A percentile compares a stretch with the other conserved stretches of the same genome.
These are phyloP conservation scores for Stemphylium lycopersici DNA, from an alignment of 2,329 filamentous ascomycete genomes.

Conservation along the genomic window DNA sequence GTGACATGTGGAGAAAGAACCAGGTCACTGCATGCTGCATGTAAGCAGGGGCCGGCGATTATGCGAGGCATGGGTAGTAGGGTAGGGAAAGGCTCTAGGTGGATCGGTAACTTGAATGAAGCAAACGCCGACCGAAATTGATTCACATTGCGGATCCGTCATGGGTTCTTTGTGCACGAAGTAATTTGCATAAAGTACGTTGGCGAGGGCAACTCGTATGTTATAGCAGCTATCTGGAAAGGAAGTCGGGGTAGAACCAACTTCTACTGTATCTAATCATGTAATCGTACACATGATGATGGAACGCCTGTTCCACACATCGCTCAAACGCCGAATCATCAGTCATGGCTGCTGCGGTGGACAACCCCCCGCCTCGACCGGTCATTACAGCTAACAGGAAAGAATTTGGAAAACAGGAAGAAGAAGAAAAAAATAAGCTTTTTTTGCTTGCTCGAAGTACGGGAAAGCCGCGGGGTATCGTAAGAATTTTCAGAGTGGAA, in stretches of 20 bases:
- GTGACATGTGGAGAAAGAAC: too few species aligned
- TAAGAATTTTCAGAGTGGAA: conserved; percentile 10
- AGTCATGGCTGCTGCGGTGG: conserved; percentile 1
- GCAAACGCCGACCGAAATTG: too few species aligned
- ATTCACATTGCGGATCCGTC: too few species aligned
- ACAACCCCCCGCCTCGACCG: not conserved
- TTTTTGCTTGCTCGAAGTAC: conserved; percentile 14
- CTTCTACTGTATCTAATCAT: not conserved
- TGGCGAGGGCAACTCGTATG: not conserved
- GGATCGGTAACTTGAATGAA: too few species aligned
- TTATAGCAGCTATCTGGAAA: not conserved
- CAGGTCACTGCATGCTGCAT: too few species aligned
- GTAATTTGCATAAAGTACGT: not conserved
- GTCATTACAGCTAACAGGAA: not conserved
- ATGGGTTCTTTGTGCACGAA: too few species aligned
- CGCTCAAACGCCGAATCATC: conserved; percentile 6
- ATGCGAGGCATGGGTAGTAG: too few species aligned
- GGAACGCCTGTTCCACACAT: not conserved
- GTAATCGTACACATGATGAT: not conserved
- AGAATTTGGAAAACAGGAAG: not conserved
- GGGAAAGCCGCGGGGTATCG: conserved; percentile 20
- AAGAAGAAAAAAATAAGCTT: conserved; percentile 5
- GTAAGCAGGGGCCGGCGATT: too few species aligned
- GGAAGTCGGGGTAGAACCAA: not conserved
- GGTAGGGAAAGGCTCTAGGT: too few species aligned